Conservation (phyloP, 805 yeast species). For the Saturnispora bothae region DNA sequence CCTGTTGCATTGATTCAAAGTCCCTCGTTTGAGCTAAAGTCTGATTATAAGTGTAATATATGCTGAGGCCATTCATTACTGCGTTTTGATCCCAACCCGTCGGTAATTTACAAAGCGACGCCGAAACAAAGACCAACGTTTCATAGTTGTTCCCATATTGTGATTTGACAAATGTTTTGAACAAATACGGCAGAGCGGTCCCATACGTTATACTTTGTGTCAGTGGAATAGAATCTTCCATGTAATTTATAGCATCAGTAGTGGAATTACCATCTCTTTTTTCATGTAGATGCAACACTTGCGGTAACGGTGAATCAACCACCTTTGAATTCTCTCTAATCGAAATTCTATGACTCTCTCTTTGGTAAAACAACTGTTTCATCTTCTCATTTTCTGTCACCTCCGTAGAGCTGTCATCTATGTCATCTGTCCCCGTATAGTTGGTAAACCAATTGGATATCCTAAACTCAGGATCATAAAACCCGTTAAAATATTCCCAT, state of each 20-base stretch:
- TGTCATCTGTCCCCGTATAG: no score
- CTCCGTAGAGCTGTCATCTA: no score
- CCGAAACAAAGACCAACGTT: constrained; percentile 39
- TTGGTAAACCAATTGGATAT: no score
- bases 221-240: background rate
- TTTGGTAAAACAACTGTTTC: no score
- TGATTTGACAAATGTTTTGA: constrained; percentile 2
- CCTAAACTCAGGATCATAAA: background rate
- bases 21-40: constrained; percentile 10
- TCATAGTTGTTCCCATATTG: constrained; percentile 28
- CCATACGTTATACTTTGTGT: constrained; percentile 8
- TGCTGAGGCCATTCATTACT: constrained; percentile 17
- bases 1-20: constrained; percentile 9
- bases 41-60: constrained; percentile 21
- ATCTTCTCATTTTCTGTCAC: no score
- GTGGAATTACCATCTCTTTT: no score
- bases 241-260: background rate
- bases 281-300: no score
- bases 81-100: constrained; percentile 9
- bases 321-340: no score
- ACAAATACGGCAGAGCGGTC: constrained; percentile 2
- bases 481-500: background rate
- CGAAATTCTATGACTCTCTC: no score
- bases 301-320: no score
- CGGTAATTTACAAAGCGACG: constrained; percentile 37